A percentile compares a stretch with the other conserved stretches of the same genome.
phyloP scores from a whole-genome alignment of 192 early-diverging fungal genomes.

The Umbelopsis sp. region DNA sequence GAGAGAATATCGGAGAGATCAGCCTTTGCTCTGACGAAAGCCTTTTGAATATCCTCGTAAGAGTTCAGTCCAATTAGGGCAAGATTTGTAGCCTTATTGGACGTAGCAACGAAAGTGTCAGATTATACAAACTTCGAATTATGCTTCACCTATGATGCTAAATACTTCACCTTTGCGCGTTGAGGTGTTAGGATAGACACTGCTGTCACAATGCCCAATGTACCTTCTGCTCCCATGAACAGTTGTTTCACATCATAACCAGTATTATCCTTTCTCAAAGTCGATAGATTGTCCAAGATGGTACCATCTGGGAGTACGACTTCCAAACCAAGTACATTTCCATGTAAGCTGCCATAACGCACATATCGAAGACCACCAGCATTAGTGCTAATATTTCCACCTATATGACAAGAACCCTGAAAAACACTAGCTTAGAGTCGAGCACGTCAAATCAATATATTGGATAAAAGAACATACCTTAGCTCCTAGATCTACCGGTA shows the following conservation, averaged over 20 bases:
- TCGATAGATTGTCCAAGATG: slow-evolving; percentile 77
- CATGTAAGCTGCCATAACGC: slow-evolving; percentile 92
- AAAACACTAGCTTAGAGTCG: neutral
- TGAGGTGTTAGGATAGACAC: slow-evolving; percentile 86
- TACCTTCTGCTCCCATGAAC: slow-evolving; percentile 97
- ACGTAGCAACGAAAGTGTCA: neutral
- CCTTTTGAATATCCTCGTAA: slow-evolving; percentile 77
- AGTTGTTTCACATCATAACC: slow-evolving; percentile 98
- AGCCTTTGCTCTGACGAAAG: slow-evolving; percentile 74
- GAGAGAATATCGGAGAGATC: slow-evolving; percentile 91
- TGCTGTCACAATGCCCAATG: slow-evolving; percentile 90
- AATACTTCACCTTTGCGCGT: slow-evolving; percentile 52
- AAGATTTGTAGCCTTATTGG: slow-evolving; percentile 60
- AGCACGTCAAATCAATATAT: neutral
- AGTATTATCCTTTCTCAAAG: slow-evolving; percentile 95
- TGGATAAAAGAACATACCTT: slow-evolving; percentile 48
- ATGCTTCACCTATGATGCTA: neutral
- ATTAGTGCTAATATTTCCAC: slow-evolving; percentile 97
- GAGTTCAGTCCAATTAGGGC: slow-evolving; percentile 76
- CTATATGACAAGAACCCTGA: slow-evolving; percentile 84
- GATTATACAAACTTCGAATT: neutral
- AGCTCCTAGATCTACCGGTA: slow-evolving; percentile 89
- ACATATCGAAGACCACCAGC: slow-evolving; percentile 94
- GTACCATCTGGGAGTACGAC: slow-evolving; percentile 92
- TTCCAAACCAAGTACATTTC: slow-evolving; percentile 92